Conservation (phyloP, 257 asterid genomes). For the Solanum dulcamara region DNA sequence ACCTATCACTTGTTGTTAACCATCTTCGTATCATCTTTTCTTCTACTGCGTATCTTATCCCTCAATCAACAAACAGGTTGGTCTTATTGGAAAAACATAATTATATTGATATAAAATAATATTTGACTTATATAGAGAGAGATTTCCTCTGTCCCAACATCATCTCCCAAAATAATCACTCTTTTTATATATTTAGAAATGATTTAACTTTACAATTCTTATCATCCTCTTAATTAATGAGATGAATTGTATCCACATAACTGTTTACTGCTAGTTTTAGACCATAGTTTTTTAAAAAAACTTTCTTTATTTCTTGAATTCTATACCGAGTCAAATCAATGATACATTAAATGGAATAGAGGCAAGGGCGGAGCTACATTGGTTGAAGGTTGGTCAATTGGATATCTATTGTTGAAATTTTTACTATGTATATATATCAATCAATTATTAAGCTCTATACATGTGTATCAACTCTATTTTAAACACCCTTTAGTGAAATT, state of each 20-base stretch:
- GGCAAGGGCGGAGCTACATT: background rate
- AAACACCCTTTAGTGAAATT: background rate
- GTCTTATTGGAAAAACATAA: background rate
- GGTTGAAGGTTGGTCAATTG: background rate
- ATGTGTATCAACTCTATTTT: background rate
- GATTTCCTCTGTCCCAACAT: background rate
- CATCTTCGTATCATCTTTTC: background rate
- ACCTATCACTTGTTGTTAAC: background rate
- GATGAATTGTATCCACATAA: background rate
- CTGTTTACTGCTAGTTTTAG: background rate
- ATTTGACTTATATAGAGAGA: background rate
- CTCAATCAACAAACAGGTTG: background rate
- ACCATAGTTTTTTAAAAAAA: background rate
- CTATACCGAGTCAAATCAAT: background rate
- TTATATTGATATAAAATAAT: background rate
- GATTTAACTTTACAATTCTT: background rate
- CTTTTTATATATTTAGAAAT: background rate
- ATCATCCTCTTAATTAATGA: background rate
- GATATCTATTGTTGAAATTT: background rate
- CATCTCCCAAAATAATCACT: fast-evolving
- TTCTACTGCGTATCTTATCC: background rate
- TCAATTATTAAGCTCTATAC: background rate
- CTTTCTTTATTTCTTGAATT: background rate
- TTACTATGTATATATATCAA: background rate
- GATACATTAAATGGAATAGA: background rate